A percentile compares a stretch with the other conserved stretches of the same genome.
Evolutionary conservation across 768 basidiomycete genomes (phyloP).

Genomic region (Podaxis sp.): DNA sequence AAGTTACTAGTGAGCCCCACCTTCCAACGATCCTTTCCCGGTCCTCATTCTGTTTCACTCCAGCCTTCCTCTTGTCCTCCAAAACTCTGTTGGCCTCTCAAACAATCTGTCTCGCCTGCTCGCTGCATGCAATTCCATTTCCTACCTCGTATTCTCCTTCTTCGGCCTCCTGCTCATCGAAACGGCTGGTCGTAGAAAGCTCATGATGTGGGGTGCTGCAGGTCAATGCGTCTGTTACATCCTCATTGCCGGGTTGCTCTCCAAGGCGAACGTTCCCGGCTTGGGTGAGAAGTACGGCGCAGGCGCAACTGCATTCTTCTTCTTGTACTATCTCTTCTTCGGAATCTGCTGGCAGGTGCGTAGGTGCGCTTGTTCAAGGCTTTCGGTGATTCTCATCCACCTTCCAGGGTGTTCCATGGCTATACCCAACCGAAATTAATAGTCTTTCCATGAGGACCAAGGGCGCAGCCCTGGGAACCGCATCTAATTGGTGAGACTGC

Average conservation of each 20-base stretch:
- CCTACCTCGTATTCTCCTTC: constrained; percentile 46
- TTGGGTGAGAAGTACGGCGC: constrained; percentile 33
- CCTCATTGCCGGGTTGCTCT: constrained; percentile 38
- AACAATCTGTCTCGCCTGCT: constrained; percentile 45
- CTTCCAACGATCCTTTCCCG: not conserved
- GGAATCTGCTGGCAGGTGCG: constrained; percentile 49
- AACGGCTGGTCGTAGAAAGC: constrained; percentile 40
- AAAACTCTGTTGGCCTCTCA: constrained; percentile 47
- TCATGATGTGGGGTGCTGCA: constrained; percentile 52
- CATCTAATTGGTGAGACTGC: constrained; percentile 37
- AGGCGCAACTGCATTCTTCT: constrained; percentile 45
- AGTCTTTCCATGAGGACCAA: constrained; percentile 46
- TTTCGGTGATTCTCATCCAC: not conserved
- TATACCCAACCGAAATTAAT: constrained; percentile 50
- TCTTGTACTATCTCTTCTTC: constrained; percentile 47
- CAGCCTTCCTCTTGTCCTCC: constrained; percentile 44
- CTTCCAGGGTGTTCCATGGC: constrained; percentile 41
- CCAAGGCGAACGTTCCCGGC: constrained; percentile 26
- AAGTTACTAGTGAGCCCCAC: constrained; percentile 39
- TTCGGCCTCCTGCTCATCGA: constrained; percentile 42
- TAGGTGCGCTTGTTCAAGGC: not conserved
- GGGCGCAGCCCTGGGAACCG: constrained; percentile 44
- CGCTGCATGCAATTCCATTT: constrained; percentile 48
- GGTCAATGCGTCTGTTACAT: constrained; percentile 45
- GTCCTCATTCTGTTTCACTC: not conserved